Evolutionary conservation across 352 stramenopile genomes (phyloP).

Genomic region (Phytopythium ostracodes): DNA sequence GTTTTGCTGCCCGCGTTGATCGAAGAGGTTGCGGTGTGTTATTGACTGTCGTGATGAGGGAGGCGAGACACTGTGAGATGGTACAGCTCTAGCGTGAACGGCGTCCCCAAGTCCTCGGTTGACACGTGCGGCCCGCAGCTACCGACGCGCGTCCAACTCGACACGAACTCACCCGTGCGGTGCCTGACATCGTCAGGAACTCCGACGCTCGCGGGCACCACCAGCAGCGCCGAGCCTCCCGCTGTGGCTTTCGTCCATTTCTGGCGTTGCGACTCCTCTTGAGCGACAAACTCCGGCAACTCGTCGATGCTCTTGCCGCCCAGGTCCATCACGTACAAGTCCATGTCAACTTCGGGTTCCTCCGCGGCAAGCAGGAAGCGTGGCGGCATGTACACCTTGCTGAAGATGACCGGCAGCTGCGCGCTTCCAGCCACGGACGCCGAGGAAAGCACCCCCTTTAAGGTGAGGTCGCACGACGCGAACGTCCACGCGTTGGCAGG

Average conservation of each 20-base stretch:
- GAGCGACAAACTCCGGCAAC: slow-evolving; percentile 9
- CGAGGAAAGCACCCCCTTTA: slow-evolving; percentile 8
- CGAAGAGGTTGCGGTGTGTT: neutral
- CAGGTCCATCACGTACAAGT: slow-evolving; percentile 44
- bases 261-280: slow-evolving; percentile 7
- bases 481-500: slow-evolving; percentile 10
- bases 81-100: slow-evolving; percentile 44
- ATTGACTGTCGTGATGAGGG: neutral
- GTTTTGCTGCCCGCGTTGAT: neutral
- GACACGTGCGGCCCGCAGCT: slow-evolving; percentile 50
- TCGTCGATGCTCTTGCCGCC: slow-evolving; percentile 22
- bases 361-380: slow-evolving; percentile 59
- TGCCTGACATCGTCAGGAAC: neutral
- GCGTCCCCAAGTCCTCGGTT: slow-evolving; percentile 51
- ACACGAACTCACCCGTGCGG: neutral
- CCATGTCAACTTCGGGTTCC: slow-evolving; percentile 16
- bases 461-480: slow-evolving; percentile 16
- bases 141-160: slow-evolving; percentile 20
- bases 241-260: neutral
- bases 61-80: neutral
- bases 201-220: slow-evolving; percentile 40
- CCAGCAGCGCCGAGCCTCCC: slow-evolving; percentile 24
- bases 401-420: slow-evolving; percentile 45
- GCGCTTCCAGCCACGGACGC: neutral
- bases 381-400: slow-evolving; percentile 79